A percentile compares a stretch with the other conserved stretches of the same genome.
phyloP scores from a whole-genome alignment of 1,284 basidiomycete species.

The Fomitiporia mediterranea region DNA sequence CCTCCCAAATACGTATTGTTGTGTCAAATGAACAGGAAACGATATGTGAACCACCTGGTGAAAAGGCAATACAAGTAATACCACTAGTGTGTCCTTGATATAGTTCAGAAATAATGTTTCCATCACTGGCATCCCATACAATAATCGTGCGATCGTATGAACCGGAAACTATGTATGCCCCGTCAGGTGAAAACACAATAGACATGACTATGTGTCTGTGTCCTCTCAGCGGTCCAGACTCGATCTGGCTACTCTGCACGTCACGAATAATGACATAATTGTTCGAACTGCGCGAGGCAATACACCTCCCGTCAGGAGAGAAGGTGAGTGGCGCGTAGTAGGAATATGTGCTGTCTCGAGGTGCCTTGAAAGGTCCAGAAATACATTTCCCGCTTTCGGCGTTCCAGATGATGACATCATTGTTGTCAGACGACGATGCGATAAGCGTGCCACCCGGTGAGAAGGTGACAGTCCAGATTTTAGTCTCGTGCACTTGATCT shows the following conservation, averaged over 20 bases:
- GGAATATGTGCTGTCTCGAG: neutral
- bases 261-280: neutral
- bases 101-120: neutral
- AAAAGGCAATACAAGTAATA: conserved; percentile 6
- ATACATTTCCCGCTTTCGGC: no score
- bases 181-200: neutral
- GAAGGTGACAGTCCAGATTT: no score
- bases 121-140: neutral
- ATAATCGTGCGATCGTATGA: conserved; percentile 15
- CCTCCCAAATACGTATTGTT: no score
- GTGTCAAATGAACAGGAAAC: conserved; percentile 18
- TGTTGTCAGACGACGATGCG: no score
- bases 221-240: neutral
- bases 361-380: neutral
- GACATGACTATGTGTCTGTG: neutral
- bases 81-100: conserved; percentile 12
- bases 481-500: no score
- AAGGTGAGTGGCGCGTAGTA: neutral
- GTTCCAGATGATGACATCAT: no score
- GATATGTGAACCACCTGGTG: conserved; percentile 9
- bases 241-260: neutral
- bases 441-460: no score
- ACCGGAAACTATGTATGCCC: conserved; percentile 22
- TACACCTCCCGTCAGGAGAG: conserved; percentile 2
- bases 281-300: conserved; percentile 1